Evolutionary conservation across 192 early-diverging fungal genomes (phyloP), one percentile per base, ranked within the genome.

Genomic region (Chytriomyces confervae): DNA sequence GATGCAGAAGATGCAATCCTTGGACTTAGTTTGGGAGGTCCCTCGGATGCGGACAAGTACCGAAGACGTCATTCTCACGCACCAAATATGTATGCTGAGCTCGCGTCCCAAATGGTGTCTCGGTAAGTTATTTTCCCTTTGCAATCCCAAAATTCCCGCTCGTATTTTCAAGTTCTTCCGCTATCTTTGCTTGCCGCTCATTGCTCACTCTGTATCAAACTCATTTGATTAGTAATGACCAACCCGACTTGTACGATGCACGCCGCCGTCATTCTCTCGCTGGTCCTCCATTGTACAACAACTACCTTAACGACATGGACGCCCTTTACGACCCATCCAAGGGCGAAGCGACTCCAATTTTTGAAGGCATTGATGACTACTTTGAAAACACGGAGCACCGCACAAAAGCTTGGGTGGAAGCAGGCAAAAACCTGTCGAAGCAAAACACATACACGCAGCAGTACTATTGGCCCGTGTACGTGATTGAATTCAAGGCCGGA

Each of bases 401-500:
- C 44, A 85, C 86, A 8, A 78, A 86, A 46, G 86, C 86, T 7
- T 90, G 87, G 86, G 84, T 86, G 29, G 86, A 88, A 80, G 85
- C 84, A 27, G 89, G 83, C 75, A 90, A 86, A 75, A 93, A 89
- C 66, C 79, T 87, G 44, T 89, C 90, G 74, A 68, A 78, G 66
- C 86, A 87, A 71, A 44, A 71, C 13, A 66, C 82, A 61, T 67
- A 75, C 73, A 48, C 48, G 10, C 48, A 45, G 53, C 63, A 75
- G 62, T 23, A 81, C 77, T 61, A 78, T 87, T 90, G 88, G 70
- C 90, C 89, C 6, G 81, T 96, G 18, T 94, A 91, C 81, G 88
- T 94, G 27, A 91, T 96, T 1, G 94, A 95, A 78, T 96, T 96
- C 80, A 96, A 96, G 77, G 92, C 93, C 36, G 93, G 94, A 8